These are phyloP conservation scores for Populus pruinosa DNA, from an alignment of 345 rosid species.

Conservation along the genomic window DNA sequence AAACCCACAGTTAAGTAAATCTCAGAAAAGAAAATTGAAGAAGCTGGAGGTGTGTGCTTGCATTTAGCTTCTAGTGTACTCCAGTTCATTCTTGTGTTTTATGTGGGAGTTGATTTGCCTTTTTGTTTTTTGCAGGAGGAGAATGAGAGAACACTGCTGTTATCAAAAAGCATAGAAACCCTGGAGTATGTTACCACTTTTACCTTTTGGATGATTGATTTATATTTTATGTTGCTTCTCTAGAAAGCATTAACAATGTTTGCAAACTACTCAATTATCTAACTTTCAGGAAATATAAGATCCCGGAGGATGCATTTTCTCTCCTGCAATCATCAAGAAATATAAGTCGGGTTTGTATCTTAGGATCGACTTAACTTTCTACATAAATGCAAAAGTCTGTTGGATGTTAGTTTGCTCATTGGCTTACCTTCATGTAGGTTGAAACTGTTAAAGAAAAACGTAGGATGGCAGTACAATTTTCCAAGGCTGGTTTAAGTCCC, in stretches of 20 bases:
- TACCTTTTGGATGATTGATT: not conserved
- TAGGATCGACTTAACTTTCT: conserved; percentile 10
- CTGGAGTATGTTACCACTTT: conserved; percentile 48
- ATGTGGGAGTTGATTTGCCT: not conserved
- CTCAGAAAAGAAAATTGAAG: conserved; percentile 65
- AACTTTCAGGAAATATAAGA: conserved; percentile 58
- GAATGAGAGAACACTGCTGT: conserved; percentile 44
- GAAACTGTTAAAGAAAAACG: conserved; percentile 61
- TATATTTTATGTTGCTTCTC: conserved; percentile 3
- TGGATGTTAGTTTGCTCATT: conserved; percentile 10
- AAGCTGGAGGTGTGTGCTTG: conserved; percentile 52
- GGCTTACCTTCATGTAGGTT: conserved; percentile 33
- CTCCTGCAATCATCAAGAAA: conserved; percentile 63
- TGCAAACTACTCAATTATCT: not conserved
- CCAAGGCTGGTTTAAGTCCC: conserved; percentile 53
- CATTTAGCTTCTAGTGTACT: not conserved
- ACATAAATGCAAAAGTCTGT: not conserved
- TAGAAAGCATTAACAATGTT: not conserved
- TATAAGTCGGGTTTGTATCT: conserved; percentile 57
- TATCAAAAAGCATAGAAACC: conserved; percentile 41
- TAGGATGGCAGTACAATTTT: conserved; percentile 51
- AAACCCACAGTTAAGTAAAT: conserved; percentile 42
- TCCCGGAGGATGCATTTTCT: conserved; percentile 53
- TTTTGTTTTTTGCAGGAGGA: conserved; percentile 45
- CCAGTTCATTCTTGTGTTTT: conserved; percentile 5